Evolutionary conservation across 2,329 filamentous ascomycete genomes (phyloP).

Genomic region (Fusarium nematophilum): DNA sequence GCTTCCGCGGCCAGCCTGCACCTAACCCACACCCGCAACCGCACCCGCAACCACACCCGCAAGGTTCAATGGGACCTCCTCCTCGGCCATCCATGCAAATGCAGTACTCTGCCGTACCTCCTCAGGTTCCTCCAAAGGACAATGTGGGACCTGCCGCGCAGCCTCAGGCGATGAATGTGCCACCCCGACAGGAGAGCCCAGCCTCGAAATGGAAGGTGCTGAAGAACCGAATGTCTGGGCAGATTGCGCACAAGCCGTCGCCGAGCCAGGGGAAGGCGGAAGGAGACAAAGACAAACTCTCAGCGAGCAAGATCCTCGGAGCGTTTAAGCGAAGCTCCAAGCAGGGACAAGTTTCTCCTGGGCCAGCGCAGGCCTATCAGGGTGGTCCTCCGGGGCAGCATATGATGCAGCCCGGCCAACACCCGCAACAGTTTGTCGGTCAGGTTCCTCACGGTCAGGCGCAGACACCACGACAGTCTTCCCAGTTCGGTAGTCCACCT

Average conservation of each 20-base stretch:
- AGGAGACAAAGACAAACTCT: constrained; percentile 38
- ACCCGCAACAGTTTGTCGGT: constrained; percentile 19
- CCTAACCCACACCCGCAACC: constrained; percentile 26
- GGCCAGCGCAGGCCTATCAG: constrained; percentile 26
- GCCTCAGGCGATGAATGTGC: constrained; percentile 15
- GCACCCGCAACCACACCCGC: constrained; percentile 25
- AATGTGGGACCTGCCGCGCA: constrained; percentile 11
- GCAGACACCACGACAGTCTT: constrained; percentile 14
- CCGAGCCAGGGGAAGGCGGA: constrained; percentile 34
- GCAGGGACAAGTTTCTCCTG: constrained; percentile 31
- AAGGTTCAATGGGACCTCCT: constrained; percentile 16
- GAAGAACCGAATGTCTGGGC: constrained; percentile 48
- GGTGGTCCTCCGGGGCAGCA: constrained; percentile 22
- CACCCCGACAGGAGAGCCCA: constrained; percentile 33
- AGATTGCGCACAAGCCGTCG: constrained; percentile 38
- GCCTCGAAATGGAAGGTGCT: constrained; percentile 50
- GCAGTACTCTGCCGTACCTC: constrained; percentile 11
- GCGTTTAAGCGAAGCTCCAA: constrained; percentile 50
- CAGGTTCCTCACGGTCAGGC: constrained; percentile 17
- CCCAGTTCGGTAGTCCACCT: constrained; percentile 10
- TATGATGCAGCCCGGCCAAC: constrained; percentile 27
- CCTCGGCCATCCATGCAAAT: constrained; percentile 33
- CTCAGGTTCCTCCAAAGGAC: constrained; percentile 30
- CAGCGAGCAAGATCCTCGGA: constrained; percentile 45
- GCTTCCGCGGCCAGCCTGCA: constrained; percentile 18